phyloP scores from a whole-genome alignment of 2,329 filamentous ascomycete species.

The Diplodia sapinea region DNA sequence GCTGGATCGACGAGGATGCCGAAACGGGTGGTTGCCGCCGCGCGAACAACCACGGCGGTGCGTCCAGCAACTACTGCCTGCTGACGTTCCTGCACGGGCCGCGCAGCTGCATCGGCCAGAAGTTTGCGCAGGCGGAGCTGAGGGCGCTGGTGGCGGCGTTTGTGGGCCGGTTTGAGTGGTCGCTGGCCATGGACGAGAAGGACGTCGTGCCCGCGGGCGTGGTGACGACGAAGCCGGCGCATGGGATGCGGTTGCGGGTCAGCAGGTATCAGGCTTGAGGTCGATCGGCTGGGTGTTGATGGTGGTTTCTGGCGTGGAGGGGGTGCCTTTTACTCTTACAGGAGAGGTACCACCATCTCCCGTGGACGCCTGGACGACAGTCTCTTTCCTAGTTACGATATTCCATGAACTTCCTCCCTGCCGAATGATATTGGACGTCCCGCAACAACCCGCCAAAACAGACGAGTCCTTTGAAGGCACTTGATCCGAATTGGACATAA shows the following conservation, averaged over 20 bases:
- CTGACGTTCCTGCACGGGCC: constrained; percentile 54
- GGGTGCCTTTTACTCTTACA: too few relatives aligned
- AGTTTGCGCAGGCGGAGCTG: constrained; percentile 48
- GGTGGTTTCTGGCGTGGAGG: too few relatives aligned
- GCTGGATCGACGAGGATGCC: constrained; percentile 50
- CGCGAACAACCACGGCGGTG: constrained; percentile 47
- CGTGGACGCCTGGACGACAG: too few relatives aligned
- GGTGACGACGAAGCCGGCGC: constrained; percentile 47
- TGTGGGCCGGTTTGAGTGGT: constrained; percentile 43
- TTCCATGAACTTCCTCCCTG: too few relatives aligned
- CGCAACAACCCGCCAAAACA: too few relatives aligned
- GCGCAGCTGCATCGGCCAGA: constrained; percentile 48
- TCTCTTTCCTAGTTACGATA: too few relatives aligned
- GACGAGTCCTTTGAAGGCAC: too few relatives aligned
- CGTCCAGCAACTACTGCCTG: constrained; percentile 48
- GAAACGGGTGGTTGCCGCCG: constrained; percentile 32
- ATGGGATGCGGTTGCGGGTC: constrained; percentile 47
- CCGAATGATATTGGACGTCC: too few relatives aligned
- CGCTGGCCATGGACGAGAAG: constrained; percentile 43
- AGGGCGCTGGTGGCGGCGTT: constrained; percentile 46
- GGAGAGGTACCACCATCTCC: too few relatives aligned
- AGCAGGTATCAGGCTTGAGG: constrained; percentile 19
- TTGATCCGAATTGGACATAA: too few relatives aligned
- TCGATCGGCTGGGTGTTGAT: too few relatives aligned
- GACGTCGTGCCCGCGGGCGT: constrained; percentile 43